Evolutionary conservation across 1,284 basidiomycete genomes (phyloP).

Genomic region (Sporisorium graminicola): DNA sequence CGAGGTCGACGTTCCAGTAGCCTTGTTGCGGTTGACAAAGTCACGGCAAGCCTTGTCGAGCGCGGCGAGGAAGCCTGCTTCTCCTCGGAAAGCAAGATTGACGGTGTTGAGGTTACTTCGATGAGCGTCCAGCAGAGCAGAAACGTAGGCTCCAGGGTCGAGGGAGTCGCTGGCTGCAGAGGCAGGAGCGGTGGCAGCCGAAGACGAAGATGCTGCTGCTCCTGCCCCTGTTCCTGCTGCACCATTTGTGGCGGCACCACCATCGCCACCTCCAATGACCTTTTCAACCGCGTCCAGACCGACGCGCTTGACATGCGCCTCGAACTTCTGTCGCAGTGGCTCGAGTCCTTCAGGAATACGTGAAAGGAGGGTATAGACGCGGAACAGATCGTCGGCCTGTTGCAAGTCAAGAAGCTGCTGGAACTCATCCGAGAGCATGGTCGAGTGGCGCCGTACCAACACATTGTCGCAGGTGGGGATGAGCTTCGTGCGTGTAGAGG

Average conservation of each 20-base stretch:
- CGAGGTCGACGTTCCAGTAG: constrained; percentile 72
- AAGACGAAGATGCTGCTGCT: constrained; percentile 15
- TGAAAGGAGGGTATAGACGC: constrained; percentile 93
- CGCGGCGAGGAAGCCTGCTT: constrained; percentile 93
- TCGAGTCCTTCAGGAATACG: constrained; percentile 92
- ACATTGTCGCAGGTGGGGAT: constrained; percentile 92
- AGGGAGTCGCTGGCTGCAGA: constrained; percentile 72
- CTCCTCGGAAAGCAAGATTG: constrained; percentile 88
- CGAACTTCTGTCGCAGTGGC: constrained; percentile 91
- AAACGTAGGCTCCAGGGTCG: constrained; percentile 91
- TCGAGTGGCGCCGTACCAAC: constrained; percentile 87
- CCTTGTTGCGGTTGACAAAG: constrained; percentile 94
- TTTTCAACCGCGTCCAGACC: constrained; percentile 87
- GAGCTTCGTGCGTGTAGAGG: constrained; percentile 72
- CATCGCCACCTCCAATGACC: constrained; percentile 74
- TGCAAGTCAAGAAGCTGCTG: constrained; percentile 91
- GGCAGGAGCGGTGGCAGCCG: constrained; percentile 23
- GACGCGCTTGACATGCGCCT: constrained; percentile 91
- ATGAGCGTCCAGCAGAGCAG: constrained; percentile 90
- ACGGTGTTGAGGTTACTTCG: constrained; percentile 92
- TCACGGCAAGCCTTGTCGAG: constrained; percentile 93
- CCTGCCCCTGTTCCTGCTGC: constrained; percentile 22
- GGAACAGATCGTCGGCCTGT: constrained; percentile 82
- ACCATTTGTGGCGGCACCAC: constrained; percentile 68
- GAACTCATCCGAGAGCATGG: constrained; percentile 94